Base-by-base conservation (phyloP, 2,329 filamentous ascomycete species). In the Alternaria arbusti region DNA sequence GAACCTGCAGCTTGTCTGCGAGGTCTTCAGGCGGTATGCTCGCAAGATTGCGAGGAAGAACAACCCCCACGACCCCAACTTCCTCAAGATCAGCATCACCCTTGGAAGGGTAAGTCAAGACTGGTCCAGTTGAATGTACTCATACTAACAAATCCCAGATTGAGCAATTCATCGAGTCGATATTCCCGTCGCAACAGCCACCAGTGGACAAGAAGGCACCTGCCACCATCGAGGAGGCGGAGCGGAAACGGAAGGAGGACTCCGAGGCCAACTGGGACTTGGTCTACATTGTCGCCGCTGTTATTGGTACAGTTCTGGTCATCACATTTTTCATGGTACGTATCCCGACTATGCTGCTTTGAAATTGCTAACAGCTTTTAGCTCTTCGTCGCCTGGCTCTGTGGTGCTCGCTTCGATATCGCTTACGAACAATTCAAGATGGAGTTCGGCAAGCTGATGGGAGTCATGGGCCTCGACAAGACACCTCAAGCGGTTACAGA, bases 11-110 rank as follows among this genome's bases (percentile, higher is more conserved):
- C 84, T 92, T 1, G 88, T 97, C 5, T 97, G 92, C 78, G 90
- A 93, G 6, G 88, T 93, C 12, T 98, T 98, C 86, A 88, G 88
- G 74, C 85, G 82, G 71, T 97, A 96, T 74, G 85, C 88, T 9
- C 89, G 91, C 71, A 89, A 87, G 79, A 98, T 99, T 79, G 91
- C 94, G 76, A 89, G 91, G 84, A 97, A 96, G 88, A 98, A 97
- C 81, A 93, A 94, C 67, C 95, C 96, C 0, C 89, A 90, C 73
- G 96, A 99, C 75, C 96, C 95, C 47, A 95, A 94, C 78, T 99
- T 91, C 83, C 84, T 97, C 49, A 90, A 93, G 75, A 97, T 99
- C 77, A 97, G 94, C 81, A 89, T 94, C 67, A 91, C 92, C 59
- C 97, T 95, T 78, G 95, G 89, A 76, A 94, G 93, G 87, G 92